These are phyloP conservation scores for Diaporthe amygdali DNA, from an alignment of 2,329 filamentous ascomycete genomes.

Conservation along the genomic window DNA sequence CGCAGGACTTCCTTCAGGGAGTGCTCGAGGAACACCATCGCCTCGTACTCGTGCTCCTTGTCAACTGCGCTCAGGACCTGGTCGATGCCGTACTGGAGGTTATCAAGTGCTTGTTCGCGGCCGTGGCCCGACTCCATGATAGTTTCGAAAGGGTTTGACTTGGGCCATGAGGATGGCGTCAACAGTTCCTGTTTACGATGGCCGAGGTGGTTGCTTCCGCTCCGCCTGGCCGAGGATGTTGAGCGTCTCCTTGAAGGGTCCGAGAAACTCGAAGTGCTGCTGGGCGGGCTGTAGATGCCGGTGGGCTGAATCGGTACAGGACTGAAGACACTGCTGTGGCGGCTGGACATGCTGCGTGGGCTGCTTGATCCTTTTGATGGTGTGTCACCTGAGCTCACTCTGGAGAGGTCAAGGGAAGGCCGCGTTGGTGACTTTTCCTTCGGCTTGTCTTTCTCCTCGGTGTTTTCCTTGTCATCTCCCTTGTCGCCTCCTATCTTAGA, in stretches of 20 bases:
- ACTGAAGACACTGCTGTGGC: neutral
- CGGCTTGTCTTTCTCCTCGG: neutral
- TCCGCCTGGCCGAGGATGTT: neutral
- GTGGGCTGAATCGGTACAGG: neutral
- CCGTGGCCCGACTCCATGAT: slow-evolving; percentile 3
- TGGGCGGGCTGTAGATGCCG: neutral
- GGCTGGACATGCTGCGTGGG: slow-evolving; percentile 10
- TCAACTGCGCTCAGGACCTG: slow-evolving; percentile 7
- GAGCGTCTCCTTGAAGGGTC: neutral
- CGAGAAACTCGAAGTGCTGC: neutral
- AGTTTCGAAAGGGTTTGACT: slow-evolving; percentile 1
- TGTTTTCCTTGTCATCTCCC: neutral
- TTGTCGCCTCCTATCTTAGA: slow-evolving; percentile 7
- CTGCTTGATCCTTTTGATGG: neutral
- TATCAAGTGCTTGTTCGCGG: slow-evolving; percentile 19
- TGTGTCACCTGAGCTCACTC: neutral
- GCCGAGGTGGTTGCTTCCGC: neutral
- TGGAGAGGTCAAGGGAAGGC: neutral
- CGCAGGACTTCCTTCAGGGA: slow-evolving; percentile 16
- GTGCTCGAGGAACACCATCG: slow-evolving; percentile 16
- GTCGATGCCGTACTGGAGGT: slow-evolving; percentile 21
- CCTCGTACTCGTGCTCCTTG: slow-evolving; percentile 18
- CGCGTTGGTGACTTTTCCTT: neutral
- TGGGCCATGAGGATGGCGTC: neutral
- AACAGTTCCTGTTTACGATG: neutral